phyloP scores from a whole-genome alignment of 257 asterid genomes.

The Schizonepeta tenuifolia region DNA sequence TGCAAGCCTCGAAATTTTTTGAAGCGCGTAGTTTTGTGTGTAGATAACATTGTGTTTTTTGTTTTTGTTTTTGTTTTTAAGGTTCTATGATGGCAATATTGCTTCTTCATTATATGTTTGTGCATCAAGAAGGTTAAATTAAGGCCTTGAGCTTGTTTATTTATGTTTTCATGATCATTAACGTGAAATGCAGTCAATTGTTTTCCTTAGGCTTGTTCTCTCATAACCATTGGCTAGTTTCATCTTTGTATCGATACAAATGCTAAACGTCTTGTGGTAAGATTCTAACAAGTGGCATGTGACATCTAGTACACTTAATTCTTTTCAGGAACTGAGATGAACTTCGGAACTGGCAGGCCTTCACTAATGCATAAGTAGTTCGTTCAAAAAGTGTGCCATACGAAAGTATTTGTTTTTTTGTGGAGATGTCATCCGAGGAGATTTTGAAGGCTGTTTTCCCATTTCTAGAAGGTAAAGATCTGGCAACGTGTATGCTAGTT shows the following conservation, averaged over 20 bases:
- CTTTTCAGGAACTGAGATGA: slow-evolving; percentile 36
- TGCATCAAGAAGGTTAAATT: not conserved
- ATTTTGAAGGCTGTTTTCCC: slow-evolving; percentile 91
- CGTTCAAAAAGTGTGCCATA: not conserved
- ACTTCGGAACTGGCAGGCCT: not conserved
- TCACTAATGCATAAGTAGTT: slow-evolving; percentile 21
- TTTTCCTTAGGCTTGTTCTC: slow-evolving; percentile 15
- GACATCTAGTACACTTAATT: slow-evolving; percentile 14
- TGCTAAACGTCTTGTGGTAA: not conserved
- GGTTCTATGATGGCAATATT: not conserved
- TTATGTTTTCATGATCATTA: not conserved
- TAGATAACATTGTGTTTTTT: not conserved
- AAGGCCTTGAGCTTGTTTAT: slow-evolving; percentile 6
- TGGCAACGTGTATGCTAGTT: slow-evolving; percentile 75
- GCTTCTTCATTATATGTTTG: not conserved
- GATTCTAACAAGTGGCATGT: slow-evolving; percentile 7
- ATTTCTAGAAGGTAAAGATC: slow-evolving; percentile 77
- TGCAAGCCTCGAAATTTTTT: not conserved
- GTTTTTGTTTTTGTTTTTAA: too few relatives aligned
- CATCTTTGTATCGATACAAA: not conserved
- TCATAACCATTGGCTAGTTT: not conserved
- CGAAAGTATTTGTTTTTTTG: slow-evolving; percentile 21
- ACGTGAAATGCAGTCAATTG: not conserved
- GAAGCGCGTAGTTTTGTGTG: slow-evolving; percentile 4
- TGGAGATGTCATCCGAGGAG: slow-evolving; percentile 64